Percentiles rank a stretch among this genome's conserved stretches.
Conservation (phyloP, 371 early-diverging fungal species). For the Apophysomyces ossiformis region DNA sequence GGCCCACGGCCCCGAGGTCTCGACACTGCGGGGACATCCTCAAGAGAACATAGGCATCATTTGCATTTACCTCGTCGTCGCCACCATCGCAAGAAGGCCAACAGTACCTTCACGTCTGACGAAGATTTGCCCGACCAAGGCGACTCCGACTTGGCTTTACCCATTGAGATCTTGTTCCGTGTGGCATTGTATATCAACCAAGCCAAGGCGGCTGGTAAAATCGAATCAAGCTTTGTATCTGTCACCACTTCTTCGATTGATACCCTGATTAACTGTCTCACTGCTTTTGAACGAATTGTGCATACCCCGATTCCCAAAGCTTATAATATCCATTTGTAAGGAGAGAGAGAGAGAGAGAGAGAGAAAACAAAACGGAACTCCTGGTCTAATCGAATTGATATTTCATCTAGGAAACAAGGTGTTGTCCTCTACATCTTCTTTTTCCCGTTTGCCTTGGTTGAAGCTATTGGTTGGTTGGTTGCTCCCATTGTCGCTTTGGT, state of each 20-base stretch:
- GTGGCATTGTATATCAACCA: slow-evolving; percentile 57
- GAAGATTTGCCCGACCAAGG: slow-evolving; percentile 49
- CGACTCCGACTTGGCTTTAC: slow-evolving; percentile 57
- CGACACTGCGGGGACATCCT: neutral
- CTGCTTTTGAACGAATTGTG: slow-evolving; percentile 75
- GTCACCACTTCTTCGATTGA: slow-evolving; percentile 50
- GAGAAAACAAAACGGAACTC: neutral
- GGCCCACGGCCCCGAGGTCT: slow-evolving; percentile 10
- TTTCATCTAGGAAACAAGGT: slow-evolving; percentile 61
- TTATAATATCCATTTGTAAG: slow-evolving; percentile 75
- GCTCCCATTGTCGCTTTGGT: slow-evolving; percentile 68
- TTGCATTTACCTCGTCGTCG: slow-evolving; percentile 6
- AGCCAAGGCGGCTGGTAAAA: slow-evolving; percentile 47
- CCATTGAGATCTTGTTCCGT: slow-evolving; percentile 62
- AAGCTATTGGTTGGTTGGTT: slow-evolving; percentile 51
- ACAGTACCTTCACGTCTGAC: slow-evolving; percentile 28
- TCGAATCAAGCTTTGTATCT: slow-evolving; percentile 56
- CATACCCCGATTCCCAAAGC: slow-evolving; percentile 82
- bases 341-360: neutral
- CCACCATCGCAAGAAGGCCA: slow-evolving; percentile 18
- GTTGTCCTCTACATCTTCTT: slow-evolving; percentile 68
- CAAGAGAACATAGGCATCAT: neutral
- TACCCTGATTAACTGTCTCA: slow-evolving; percentile 66
- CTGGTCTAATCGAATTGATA: neutral
- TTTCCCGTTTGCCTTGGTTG: slow-evolving; percentile 74